Evolutionary conservation across 2,329 filamentous ascomycete genomes (phyloP).

Genomic region (Plectosphaerella plurivora): DNA sequence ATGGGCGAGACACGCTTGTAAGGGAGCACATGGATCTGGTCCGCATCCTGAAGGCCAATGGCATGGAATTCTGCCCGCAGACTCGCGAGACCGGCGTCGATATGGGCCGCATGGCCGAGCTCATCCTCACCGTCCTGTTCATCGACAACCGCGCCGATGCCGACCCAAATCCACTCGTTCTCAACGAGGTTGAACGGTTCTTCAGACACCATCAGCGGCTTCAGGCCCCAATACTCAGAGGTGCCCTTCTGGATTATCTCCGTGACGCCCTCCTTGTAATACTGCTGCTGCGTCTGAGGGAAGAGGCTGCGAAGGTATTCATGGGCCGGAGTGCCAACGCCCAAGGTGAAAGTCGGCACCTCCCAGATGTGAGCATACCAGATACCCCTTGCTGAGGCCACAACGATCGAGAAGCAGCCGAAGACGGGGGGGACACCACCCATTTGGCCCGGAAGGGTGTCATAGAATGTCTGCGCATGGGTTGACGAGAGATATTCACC

Average conservation of each 20-base stretch:
- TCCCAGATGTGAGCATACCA: constrained; percentile 6
- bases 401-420: constrained; percentile 5
- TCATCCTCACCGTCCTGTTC: not conserved
- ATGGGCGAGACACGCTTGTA: not conserved
- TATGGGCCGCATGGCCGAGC: constrained; percentile 1
- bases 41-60: not conserved
- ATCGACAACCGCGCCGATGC: constrained; percentile 4
- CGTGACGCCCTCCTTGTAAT: not conserved
- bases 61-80: not conserved
- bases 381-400: not conserved
- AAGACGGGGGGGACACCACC: constrained; percentile 5
- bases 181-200: constrained; percentile 3
- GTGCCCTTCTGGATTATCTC: not conserved
- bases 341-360: constrained; percentile 1
- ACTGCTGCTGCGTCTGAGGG: not conserved
- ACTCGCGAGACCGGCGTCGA: not conserved
- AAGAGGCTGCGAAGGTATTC: not conserved
- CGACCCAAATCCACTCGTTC: constrained; percentile 4
- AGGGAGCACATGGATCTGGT: not conserved
- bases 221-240: constrained; percentile 1
- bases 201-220: not conserved
- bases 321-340: not conserved
- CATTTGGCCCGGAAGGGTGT: not conserved
- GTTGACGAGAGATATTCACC: not conserved
- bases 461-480: not conserved